Base-by-base conservation (phyloP, 371 early-diverging fungal genomes). In the Haplosporangium sp. region DNA sequence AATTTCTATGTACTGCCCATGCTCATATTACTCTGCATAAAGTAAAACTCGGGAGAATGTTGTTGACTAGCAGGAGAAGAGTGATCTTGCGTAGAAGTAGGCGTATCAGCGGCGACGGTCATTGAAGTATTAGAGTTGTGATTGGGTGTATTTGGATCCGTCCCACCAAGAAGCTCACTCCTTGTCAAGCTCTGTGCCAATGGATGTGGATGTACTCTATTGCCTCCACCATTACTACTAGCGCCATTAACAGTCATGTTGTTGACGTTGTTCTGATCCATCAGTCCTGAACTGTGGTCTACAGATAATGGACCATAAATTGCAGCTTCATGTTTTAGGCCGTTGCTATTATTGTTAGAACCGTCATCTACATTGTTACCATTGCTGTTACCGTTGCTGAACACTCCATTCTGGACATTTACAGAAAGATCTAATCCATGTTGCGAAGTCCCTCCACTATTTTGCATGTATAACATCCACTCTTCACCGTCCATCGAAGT, bases 401-500 rank as follows among this genome's bases (percentile, higher is more conserved):
- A 45, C 11, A 0, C 40, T 1, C 37, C 38, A n/a, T 19, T 52
- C 6, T 61, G 67, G 39, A 20, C 57, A 15, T 63, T 57, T 2
- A 63, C 37, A 8, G 53, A 52, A n/a, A 65, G 59, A 47, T 65
- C 65, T 52, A 72, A 39, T 4, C 20, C 63, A 35, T 20, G 20
- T 10, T 50, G 47, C 0, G 35, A 27, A 56, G 19, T 65, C 4
- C 45, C 68, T 11, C 71, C 74, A 2, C 65, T 57, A 42, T 73
- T 81, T 61, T 81, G 81, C 81, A 81, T 74, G 45, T 81, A 81
- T 4, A 71, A 42, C 69, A 81, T 65, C 81, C 81, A 81, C 7
- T 81, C 81, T 10, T 74, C 75, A 48, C 17, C 71, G 27, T 81
- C 81, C 63, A 81, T 61, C 9, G 81, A 81, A 15, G 81, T 74